Evolutionary conservation across 192 early-diverging fungal species (phyloP).

Genomic region (Dissophora ornata): DNA sequence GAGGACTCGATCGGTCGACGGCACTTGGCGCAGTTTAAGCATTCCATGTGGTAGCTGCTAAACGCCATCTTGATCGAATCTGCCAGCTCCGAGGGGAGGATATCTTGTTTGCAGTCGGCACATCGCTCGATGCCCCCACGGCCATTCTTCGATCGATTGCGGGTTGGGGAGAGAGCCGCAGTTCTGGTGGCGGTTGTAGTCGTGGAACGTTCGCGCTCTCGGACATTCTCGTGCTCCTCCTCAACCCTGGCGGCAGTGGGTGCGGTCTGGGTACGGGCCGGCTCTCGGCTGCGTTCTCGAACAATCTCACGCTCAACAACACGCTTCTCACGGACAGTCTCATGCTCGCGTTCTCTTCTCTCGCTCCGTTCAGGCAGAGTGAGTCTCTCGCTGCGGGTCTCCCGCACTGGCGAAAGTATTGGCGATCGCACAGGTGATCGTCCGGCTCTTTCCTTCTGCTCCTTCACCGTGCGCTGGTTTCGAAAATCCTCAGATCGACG

Average conservation of each 20-base stretch:
- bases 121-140: slow-evolving; percentile 25
- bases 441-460: background rate
- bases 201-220: background rate
- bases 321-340: background rate
- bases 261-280: too few relatives aligned
- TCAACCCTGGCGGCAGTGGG: too few relatives aligned
- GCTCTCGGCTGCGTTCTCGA: background rate
- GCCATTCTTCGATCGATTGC: slow-evolving; percentile 20
- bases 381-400: too few relatives aligned
- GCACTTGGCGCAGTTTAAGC: slow-evolving; percentile 70
- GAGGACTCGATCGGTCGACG: slow-evolving; percentile 54
- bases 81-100: slow-evolving; percentile 14
- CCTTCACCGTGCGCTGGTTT: background rate
- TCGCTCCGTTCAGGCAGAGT: too few relatives aligned
- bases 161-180: background rate
- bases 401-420: too few relatives aligned
- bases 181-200: background rate
- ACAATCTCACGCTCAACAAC: background rate
- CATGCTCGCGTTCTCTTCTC: background rate
- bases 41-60: slow-evolving; percentile 61
- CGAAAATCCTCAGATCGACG: slow-evolving; percentile 1
- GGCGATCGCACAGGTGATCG: too few relatives aligned
- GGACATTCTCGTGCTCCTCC: background rate
- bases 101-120: slow-evolving; percentile 41
- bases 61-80: slow-evolving; percentile 45